Base-by-base conservation (phyloP, 2,329 filamentous ascomycete genomes). In the Akanthomyces lecanii region DNA sequence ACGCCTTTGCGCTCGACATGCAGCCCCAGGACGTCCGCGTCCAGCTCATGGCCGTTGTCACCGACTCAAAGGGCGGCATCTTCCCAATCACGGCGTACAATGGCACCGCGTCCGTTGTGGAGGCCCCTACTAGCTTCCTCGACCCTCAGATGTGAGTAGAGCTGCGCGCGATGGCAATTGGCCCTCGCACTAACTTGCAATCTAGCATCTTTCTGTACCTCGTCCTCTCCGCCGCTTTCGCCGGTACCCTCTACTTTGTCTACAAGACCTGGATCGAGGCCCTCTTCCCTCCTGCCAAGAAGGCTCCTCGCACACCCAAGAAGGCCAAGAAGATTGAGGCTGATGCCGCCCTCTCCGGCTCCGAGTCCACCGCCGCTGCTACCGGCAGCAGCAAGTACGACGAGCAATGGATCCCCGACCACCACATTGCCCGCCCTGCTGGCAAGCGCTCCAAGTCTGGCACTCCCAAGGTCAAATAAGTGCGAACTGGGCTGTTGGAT, bases 261-360 rank as follows among this genome's bases (percentile, higher is more conserved):
- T 99, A 99, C 86, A 95, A 89, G 82, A 96, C 94, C 72, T 98
- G 94, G 92, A 90, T 99, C 78, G 91, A 92, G 71, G 89, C 92
- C 16, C 90, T 99, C 74, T 97, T 98, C 83, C 94, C 95, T 55
- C 92, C 97, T 82, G 88, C 89, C 69, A 90, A 92, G 81, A 86
- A 87, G 66, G 80, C 83, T 47, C 80, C 79, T 84, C 63, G 82
- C 81, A 71, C 78, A 83, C 36, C 83, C 67, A 84, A 82, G 72
- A 86, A 87, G 73, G 76, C 77, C 69, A 91, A 90, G 82, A 89
- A 90, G 79, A 81, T 82, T 68, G 87, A 90, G 63, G 76, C 83
- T 59, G 83, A 81, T 65, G 81, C 82, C 70, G 79, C 83, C 45
- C 85, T 89, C 55, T 85, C 89, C 45, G 89, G 89, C 66, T 84